These are phyloP conservation scores for Candida caryicola DNA, from an alignment of 805 yeast genomes.

Conservation along the genomic window DNA sequence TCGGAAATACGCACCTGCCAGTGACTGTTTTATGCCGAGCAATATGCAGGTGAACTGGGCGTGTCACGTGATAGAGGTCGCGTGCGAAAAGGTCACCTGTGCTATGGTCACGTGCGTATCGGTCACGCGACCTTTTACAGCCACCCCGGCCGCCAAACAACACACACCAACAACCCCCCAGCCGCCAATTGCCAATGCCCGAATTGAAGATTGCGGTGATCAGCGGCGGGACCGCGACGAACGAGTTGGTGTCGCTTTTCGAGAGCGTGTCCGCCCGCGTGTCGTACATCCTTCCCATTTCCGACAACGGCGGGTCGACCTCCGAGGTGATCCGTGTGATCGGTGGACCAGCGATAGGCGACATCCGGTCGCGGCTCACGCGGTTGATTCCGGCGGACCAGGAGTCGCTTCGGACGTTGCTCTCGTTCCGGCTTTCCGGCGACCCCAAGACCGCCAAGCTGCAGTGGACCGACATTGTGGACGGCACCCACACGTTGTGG, in stretches of 20 bases:
- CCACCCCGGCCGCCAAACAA: background rate
- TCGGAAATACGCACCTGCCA: constrained; percentile 35
- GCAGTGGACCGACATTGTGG: constrained; percentile 79
- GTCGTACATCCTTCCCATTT: constrained; percentile 74
- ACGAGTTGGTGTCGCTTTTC: constrained; percentile 64
- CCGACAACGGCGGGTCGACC: constrained; percentile 94
- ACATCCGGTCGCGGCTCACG: constrained; percentile 76
- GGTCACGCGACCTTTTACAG: background rate
- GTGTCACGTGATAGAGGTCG: too few species aligned
- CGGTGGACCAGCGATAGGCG: constrained; percentile 97
- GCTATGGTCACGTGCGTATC: background rate
- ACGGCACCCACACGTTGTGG: constrained; percentile 77
- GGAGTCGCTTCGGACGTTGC: constrained; percentile 28
- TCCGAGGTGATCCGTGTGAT: constrained; percentile 80
- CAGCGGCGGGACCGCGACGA: constrained; percentile 90
- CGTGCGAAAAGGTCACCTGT: too few species aligned
- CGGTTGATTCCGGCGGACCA: constrained; percentile 61
- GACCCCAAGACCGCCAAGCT: constrained; percentile 50
- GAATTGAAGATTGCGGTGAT: constrained; percentile 32
- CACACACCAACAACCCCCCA: too few species aligned
- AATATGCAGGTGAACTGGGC: constrained; percentile 19
- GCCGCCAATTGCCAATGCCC: too few species aligned
- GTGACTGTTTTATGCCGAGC: constrained; percentile 41
- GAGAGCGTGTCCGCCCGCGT: constrained; percentile 43
- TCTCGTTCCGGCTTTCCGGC: constrained; percentile 49